Evolutionary conservation across 768 basidiomycete genomes (phyloP).

Genomic region (Lyophyllum decastes): DNA sequence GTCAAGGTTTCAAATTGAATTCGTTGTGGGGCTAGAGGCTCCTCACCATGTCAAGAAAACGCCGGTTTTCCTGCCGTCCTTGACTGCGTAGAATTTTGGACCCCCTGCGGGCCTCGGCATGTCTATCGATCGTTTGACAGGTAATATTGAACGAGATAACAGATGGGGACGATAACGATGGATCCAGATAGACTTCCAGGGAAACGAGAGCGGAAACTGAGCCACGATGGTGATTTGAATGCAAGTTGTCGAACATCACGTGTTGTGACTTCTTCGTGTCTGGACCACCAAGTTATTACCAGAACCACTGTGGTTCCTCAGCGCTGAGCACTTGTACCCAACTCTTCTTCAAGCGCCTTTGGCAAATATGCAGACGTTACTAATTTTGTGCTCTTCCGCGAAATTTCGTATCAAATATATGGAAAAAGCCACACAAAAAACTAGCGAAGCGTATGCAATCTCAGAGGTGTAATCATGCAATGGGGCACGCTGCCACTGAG

Average conservation of each 20-base stretch:
- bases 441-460: too few relatives aligned
- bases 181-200: constrained; percentile 5
- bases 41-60: constrained; percentile 71
- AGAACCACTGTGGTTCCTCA: too few relatives aligned
- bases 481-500: too few relatives aligned
- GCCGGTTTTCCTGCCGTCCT: constrained; percentile 61
- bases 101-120: constrained; percentile 34
- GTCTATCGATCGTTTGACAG: neutral
- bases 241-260: neutral
- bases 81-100: constrained; percentile 71
- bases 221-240: constrained; percentile 10
- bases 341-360: too few relatives aligned
- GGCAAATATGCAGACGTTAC: too few relatives aligned
- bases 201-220: constrained; percentile 5
- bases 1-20: neutral
- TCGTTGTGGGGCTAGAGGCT: constrained; percentile 1
- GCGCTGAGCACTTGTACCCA: too few relatives aligned
- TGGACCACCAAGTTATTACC: neutral
- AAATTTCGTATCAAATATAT: too few relatives aligned
- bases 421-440: too few relatives aligned
- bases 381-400: too few relatives aligned
- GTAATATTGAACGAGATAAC: neutral
- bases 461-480: too few relatives aligned
- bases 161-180: constrained; percentile 3
- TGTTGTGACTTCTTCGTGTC: neutral